Percentiles rank a stretch among this genome's conserved stretches.
Evolutionary conservation across 805 yeast species (phyloP).

Genomic region (Candida nanaspora): DNA sequence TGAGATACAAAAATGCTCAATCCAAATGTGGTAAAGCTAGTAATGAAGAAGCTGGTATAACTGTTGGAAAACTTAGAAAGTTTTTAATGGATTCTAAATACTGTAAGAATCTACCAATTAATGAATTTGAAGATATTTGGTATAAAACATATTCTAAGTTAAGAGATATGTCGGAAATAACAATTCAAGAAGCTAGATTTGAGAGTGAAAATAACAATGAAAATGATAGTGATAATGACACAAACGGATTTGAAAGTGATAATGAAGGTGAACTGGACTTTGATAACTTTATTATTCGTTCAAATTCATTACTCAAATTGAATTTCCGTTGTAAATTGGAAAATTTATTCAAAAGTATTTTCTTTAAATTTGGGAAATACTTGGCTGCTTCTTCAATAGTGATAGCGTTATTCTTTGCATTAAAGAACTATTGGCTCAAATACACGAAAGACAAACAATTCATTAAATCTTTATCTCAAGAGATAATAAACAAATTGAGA

Average conservation of each 20-base stretch:
- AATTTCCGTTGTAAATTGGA: constrained; percentile 21
- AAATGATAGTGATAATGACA: no score
- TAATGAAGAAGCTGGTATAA: constrained; percentile 28
- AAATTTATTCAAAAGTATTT: constrained; percentile 12
- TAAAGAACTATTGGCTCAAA: constrained; percentile 20
- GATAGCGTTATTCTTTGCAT: constrained; percentile 23
- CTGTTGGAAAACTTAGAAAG: constrained; percentile 64
- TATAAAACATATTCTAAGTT: constrained; percentile 10
- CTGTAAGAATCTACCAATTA: constrained; percentile 1
- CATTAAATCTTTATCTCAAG: constrained; percentile 37
- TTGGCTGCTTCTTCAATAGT: neutral
- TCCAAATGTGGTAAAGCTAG: constrained; percentile 28
- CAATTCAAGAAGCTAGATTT: neutral
- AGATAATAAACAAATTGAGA: constrained; percentile 44
- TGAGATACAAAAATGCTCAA: constrained; percentile 68
- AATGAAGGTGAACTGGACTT: neutral
- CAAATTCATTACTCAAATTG: constrained; percentile 20
- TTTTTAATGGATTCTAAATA: constrained; percentile 43
- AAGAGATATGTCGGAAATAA: neutral
- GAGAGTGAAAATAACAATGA: no score
- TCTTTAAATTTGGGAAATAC: constrained; percentile 10
- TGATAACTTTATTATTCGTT: constrained; percentile 12
- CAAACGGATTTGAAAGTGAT: no score
- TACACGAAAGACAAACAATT: constrained; percentile 29
- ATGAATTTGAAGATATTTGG: constrained; percentile 21